Evolutionary conservation across 2,329 filamentous ascomycete genomes (phyloP).

Genomic region (Ophiostoma fasciatum): DNA sequence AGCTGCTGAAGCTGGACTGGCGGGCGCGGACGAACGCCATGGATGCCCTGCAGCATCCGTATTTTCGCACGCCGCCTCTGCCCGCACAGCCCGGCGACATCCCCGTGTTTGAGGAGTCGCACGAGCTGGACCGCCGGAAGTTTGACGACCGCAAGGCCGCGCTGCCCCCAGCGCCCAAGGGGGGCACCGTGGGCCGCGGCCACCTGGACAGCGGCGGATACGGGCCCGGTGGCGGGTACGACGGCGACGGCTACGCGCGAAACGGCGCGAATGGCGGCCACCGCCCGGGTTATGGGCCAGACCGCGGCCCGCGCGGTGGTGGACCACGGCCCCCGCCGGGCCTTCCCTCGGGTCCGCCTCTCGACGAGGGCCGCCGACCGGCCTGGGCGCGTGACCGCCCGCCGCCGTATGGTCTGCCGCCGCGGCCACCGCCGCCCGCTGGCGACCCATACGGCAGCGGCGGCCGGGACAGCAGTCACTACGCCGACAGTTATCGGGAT

Average conservation of each 20-base stretch:
- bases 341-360: not conserved
- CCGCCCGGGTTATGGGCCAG: constrained; percentile 21
- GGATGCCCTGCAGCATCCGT: constrained; percentile 82
- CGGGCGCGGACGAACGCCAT: constrained; percentile 78
- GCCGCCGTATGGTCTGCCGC: constrained; percentile 27
- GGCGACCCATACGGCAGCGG: too few species aligned
- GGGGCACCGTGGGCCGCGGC: constrained; percentile 75
- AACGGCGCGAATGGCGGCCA: constrained; percentile 33
- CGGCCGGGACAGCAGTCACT: constrained; percentile 22
- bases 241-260: constrained; percentile 34
- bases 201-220: constrained; percentile 28
- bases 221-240: constrained; percentile 35
- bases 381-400: constrained; percentile 40
- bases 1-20: constrained; percentile 83
- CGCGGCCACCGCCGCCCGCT: constrained; percentile 33
- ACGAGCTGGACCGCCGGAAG: constrained; percentile 88
- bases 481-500: constrained; percentile 27
- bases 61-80: constrained; percentile 66
- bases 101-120: constrained; percentile 85
- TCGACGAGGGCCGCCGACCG: constrained; percentile 26
- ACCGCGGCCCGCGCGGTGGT: constrained; percentile 22
- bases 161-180: constrained; percentile 79
- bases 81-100: constrained; percentile 75
- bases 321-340: too few species aligned
- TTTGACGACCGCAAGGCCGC: constrained; percentile 75